Percentiles rank a stretch among this genome's conserved stretches.
phyloP scores from a whole-genome alignment of 148 eudicot species.

The Dianthus caryophyllus region DNA sequence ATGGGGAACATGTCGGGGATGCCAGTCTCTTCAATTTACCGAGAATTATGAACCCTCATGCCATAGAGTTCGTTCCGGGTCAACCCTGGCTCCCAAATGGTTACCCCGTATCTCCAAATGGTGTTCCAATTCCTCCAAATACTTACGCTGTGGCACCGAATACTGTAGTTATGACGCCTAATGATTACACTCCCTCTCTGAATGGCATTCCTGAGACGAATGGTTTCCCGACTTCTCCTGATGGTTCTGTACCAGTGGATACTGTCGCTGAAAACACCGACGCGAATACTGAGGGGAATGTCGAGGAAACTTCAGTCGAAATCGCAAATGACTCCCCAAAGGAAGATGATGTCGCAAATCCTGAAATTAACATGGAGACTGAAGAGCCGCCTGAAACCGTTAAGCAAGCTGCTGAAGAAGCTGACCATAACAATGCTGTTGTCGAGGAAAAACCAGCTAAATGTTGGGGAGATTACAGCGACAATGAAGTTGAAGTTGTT shows the following conservation, averaged over 20 bases:
- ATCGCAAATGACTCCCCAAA: slow-evolving; percentile 9
- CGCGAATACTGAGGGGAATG: slow-evolving; percentile 20
- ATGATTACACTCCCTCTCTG: slow-evolving; percentile 31
- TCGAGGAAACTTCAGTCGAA: slow-evolving; percentile 17
- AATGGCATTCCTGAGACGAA: slow-evolving; percentile 32
- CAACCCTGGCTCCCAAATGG: slow-evolving; percentile 73
- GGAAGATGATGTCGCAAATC: slow-evolving; percentile 24
- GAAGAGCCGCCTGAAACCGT: slow-evolving; percentile 28
- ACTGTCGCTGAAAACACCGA: slow-evolving; percentile 25
- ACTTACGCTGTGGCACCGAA: slow-evolving; percentile 40
- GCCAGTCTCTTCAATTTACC: slow-evolving; percentile 45
- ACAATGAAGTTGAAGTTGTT: slow-evolving; percentile 47
- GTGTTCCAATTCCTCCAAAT: slow-evolving; percentile 31
- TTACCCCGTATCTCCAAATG: slow-evolving; percentile 35
- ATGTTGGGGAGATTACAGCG: slow-evolving; percentile 86
- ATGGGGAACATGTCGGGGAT: slow-evolving; percentile 54
- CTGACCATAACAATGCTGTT: slow-evolving; percentile 10
- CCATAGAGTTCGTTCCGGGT: slow-evolving; percentile 79
- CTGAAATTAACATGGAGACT: slow-evolving; percentile 18
- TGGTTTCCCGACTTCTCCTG: slow-evolving; percentile 33
- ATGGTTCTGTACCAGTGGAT: slow-evolving; percentile 36
- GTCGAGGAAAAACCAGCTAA: slow-evolving; percentile 43
- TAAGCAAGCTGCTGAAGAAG: slow-evolving; percentile 21
- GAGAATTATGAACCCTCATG: slow-evolving; percentile 84
- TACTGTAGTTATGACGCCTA: slow-evolving; percentile 23